Percentiles rank a stretch among this genome's conserved stretches.
These are phyloP conservation scores for Fusarium oxysporum DNA, from an alignment of 2,329 filamentous ascomycete species.

Conservation along the genomic window DNA sequence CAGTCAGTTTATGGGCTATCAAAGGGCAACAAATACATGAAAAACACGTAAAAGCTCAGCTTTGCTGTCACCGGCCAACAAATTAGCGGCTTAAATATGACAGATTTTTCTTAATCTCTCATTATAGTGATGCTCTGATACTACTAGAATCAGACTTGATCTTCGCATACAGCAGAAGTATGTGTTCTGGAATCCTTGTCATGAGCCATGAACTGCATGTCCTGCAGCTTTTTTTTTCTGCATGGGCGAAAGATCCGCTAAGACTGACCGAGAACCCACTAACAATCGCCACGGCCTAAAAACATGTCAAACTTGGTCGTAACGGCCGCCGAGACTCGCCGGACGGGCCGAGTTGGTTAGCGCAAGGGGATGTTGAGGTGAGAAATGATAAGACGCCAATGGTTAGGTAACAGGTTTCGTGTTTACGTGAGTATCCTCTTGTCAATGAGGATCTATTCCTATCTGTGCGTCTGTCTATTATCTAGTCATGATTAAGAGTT, in stretches of 20 bases:
- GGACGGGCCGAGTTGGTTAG: slow-evolving; percentile 33
- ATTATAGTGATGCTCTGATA: background rate
- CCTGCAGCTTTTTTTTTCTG: slow-evolving; percentile 29
- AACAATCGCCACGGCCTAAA: slow-evolving; percentile 24
- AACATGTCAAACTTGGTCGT: slow-evolving; percentile 21
- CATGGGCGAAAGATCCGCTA: slow-evolving; percentile 21
- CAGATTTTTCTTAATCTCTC: background rate
- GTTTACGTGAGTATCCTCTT: slow-evolving; percentile 8
- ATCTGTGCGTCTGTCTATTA: background rate
- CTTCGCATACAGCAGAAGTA: slow-evolving; percentile 2
- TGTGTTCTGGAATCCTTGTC: slow-evolving; percentile 28
- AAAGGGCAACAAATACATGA: background rate
- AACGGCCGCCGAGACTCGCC: slow-evolving; percentile 36
- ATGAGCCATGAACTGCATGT: slow-evolving; percentile 23
- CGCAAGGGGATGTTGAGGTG: slow-evolving; percentile 15
- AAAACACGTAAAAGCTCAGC: background rate
- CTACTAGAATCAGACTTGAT: background rate
- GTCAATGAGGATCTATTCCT: background rate
- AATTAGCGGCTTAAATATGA: background rate
- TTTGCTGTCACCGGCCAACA: background rate
- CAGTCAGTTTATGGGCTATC: slow-evolving; percentile 6
- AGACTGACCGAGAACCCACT: slow-evolving; percentile 26
- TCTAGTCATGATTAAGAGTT: background rate
- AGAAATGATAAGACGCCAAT: slow-evolving; percentile 12
- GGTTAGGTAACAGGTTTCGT: slow-evolving; percentile 19